Base-by-base conservation (phyloP, 352 stramenopile species). In the Stramenopiles sp. region DNA sequence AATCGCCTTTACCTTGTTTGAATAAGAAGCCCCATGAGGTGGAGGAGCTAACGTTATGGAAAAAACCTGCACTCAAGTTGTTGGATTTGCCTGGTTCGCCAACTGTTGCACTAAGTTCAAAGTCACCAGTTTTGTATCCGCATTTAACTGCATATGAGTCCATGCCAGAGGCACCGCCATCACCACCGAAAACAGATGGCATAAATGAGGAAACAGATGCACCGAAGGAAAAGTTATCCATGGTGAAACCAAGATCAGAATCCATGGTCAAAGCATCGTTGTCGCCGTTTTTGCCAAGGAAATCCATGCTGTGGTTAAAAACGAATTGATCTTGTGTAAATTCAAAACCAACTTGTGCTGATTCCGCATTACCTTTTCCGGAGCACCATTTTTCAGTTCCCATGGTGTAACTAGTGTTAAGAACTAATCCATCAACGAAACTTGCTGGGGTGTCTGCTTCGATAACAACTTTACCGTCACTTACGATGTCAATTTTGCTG, bases 241-340 rank as follows among this genome's bases (percentile, higher is more conserved):
- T 76, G 65, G 65, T 76, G 65, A 33, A 76, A 33, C 65, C 30
- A 33, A 76, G 4, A 7, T 76, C 65, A 7, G 65, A 33, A 13
- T 31, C 31, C 30, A 76, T 33, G 4, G 30, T 7, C 31, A 76
- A 31, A 13, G 4, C 4, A 20, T 76, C 65, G 13, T 76, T 13
- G 65, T 76, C 65, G 65, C 65, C 65, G 65, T 76, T 76, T 20
- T 76, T 76, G 65, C 30, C 65, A 33, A 76, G 65, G 65, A 76
- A 76, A 33, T 76, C 65, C 30, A 76, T 33, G 65, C 4, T 33
- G 30, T 31, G 30, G 65, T 31, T 33, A 20, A 33, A 4, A 76
- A 31, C 31, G 30, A 76, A 33, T 31, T 76, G 30, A 33, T 33
- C 65, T 33, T 76, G 65, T 4, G 65, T 13, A 33, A 76, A 76